Evolutionary conservation across 2,329 filamentous ascomycete genomes (phyloP), one percentile per base, ranked within the genome.

Genomic region (Xenoacremonium recifei): DNA sequence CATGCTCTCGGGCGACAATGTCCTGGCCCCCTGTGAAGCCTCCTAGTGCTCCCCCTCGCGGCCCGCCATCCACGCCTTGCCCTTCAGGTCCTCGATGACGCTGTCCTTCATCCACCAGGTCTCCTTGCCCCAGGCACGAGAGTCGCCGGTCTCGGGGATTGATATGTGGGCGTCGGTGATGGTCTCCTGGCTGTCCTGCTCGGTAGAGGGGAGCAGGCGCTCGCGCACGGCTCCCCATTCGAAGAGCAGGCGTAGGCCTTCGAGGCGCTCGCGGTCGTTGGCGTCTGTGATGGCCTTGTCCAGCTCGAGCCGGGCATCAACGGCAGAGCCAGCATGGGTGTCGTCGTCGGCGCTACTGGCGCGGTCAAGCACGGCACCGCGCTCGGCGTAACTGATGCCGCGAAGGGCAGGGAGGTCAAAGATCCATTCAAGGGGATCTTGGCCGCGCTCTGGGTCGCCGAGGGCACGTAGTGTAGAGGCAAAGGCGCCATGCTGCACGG

Each of bases 271-370:
- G 13, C 63, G 51, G 50, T 71, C 69, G 1, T 60, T 67, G 2
- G 63, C 65, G 4, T 69, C 65, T 35, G 72, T 42, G 23, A 72
- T 71, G 17, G 70, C 68, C 37, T 59, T 60, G 51, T 77, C 79
- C 35, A 96, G 71, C 44, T 84, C 78, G 19, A 96, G 67, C 29
- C 85, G 73, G 21, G 82, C 80, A 59, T 96, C 91, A 1, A 95
- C 80, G 0, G 71, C 71, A 6, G 70, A 67, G n/a, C 67, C 66
- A 0, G 69, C 70, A 19, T 73, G 70, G 3, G 70, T 71, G 5
- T 71, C 76, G 20, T 75, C 69, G 4, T 72, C 63, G 11, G 69
- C 73, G n/a, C n/a, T n/a, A n/a, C n/a, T n/a, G n/a, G n/a, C n/a
- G 6, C 56, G 72, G 63, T 70, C 75, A 7, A 89, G 69, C 3